Base-by-base conservation (phyloP, 2,329 filamentous ascomycete species). In the Sarocladium kiliense region DNA sequence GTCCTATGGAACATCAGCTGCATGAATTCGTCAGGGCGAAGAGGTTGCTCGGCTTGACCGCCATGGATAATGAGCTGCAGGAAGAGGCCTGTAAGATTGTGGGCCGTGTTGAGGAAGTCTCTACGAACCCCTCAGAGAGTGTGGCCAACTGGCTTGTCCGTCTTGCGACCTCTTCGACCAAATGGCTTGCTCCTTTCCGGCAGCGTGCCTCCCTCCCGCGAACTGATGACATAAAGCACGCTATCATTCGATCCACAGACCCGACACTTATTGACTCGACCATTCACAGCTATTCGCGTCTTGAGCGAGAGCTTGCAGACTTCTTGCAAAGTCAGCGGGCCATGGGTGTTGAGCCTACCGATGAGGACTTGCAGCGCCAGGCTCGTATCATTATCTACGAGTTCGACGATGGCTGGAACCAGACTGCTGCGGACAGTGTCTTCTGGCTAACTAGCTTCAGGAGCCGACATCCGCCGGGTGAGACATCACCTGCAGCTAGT, bases 361-460 rank as follows among this genome's bases (percentile, higher is more conserved):
- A 86, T 57, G 74, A 74, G 2, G 77, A 80, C 45, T 65, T 86
- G 37, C 82, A 84, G 61, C 71, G 70, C 26, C 73, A 84, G 60
- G 82, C 81, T 21, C 77, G 83, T 58, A 73, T 83, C 53, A 82
- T 85, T 60, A 81, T 86, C 21, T 85, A 83, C 65, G 81, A 83
- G 47, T 78, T 75, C 56, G 80, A 85, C 54, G 82, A 86, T 60
- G 77, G 76, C 10, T 85, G 82, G 81, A 85, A 85, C 59, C 82
- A 85, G 62, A 86, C 82, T 1, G 78, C 77, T 0, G 79, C 81
- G 2, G 82, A 86, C 59, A 80, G 82, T 57, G 59, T 69, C 2
- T 65, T 72, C 3, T 84, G 81, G 78, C 70, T 86, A 1, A 65
- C 69, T 3, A 68, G 73, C 12, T 86, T 86, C 68, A 78, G 74